Evolutionary conservation across 345 rosid species (phyloP).

Genomic region (Nasturtium officinale): DNA sequence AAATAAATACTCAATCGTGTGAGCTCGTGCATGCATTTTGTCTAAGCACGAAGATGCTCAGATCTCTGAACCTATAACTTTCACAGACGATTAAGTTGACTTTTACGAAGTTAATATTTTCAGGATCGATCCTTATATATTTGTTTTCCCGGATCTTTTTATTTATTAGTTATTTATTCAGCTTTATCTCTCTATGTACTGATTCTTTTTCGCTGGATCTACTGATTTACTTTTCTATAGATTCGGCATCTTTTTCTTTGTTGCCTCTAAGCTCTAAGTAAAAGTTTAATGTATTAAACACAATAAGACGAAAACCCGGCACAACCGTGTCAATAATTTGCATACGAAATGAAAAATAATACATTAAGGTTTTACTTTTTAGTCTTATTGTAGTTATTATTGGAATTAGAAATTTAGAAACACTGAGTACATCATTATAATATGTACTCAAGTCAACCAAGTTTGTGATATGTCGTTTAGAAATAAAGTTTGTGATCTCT

Average conservation of each 20-base stretch:
- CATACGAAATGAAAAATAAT: neutral
- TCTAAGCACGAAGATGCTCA: slow-evolving; percentile 21
- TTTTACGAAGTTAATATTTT: neutral
- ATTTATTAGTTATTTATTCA: too few relatives aligned
- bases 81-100: slow-evolving; percentile 19
- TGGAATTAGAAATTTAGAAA: slow-evolving; percentile 34
- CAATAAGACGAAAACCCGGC: neutral
- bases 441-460: slow-evolving; percentile 36
- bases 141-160: too few relatives aligned
- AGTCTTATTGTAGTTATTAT: neutral
- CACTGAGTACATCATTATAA: slow-evolving; percentile 30
- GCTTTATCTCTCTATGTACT: too few relatives aligned
- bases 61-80: slow-evolving; percentile 20
- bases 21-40: slow-evolving; percentile 34
- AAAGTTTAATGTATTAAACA: too few relatives aligned
- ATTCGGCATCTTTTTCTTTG: too few relatives aligned
- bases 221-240: too few relatives aligned
- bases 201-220: too few relatives aligned
- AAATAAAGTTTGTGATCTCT: neutral
- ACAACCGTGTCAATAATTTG: neutral
- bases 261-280: too few relatives aligned
- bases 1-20: slow-evolving; percentile 17
- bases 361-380: neutral
- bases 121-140: too few relatives aligned
- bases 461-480: slow-evolving; percentile 4